phyloP scores from a whole-genome alignment of 202 grass and related monocot genomes.

The Elaeis oleifera region DNA sequence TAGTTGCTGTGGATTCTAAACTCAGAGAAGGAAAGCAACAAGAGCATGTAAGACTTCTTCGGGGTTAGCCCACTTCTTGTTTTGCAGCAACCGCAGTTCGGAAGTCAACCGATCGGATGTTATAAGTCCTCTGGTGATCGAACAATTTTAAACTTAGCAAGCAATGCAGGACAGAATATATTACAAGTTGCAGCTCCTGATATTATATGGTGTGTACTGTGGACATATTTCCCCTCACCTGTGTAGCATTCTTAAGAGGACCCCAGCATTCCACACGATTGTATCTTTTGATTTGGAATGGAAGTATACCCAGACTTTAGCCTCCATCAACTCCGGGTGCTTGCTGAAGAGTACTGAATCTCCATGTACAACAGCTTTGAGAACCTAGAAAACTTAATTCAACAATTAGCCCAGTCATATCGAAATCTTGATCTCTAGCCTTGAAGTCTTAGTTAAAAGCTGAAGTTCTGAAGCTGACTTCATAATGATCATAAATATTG shows the following conservation, averaged over 20 bases:
- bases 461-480: too few relatives aligned
- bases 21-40: slow-evolving; percentile 55
- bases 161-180: not conserved
- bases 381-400: slow-evolving; percentile 32
- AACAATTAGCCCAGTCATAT: not conserved
- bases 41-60: slow-evolving; percentile 65
- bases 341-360: slow-evolving; percentile 56
- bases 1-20: not conserved
- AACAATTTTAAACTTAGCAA: not conserved
- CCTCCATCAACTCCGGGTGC: slow-evolving; percentile 72
- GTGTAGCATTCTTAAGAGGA: slow-evolving; percentile 49
- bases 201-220: not conserved
- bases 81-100: slow-evolving; percentile 28
- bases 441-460: too few relatives aligned
- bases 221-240: slow-evolving; percentile 22
- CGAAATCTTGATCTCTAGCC: too few relatives aligned
- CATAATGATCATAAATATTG: too few relatives aligned
- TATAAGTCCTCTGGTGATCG: slow-evolving; percentile 32
- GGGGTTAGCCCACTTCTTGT: slow-evolving; percentile 31
- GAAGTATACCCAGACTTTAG: slow-evolving; percentile 79
- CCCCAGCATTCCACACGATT: slow-evolving; percentile 91
- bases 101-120: slow-evolving; percentile 25
- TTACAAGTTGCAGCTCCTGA: not conserved
- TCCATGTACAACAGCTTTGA: slow-evolving; percentile 76
- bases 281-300: slow-evolving; percentile 64